Conservation (phyloP, 2,329 filamentous ascomycete genomes). For the Didymella segeticola region DNA sequence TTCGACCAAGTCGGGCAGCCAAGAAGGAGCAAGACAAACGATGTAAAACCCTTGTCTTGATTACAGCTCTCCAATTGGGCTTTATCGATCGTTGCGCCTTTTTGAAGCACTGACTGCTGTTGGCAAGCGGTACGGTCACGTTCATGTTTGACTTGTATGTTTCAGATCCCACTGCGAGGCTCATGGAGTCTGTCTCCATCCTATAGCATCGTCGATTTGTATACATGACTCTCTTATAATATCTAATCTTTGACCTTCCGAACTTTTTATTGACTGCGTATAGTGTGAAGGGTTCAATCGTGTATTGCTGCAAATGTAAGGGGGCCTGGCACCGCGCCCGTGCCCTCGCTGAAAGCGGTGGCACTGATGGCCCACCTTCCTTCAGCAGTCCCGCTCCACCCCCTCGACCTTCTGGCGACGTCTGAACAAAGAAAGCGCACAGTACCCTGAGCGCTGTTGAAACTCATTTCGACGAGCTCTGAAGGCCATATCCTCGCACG, state of each 20-base stretch:
- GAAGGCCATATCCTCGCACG: too few species aligned
- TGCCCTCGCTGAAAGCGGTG: conserved; percentile 17
- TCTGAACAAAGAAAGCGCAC: not conserved
- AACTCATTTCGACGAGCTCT: not conserved
- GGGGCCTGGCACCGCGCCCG: conserved; percentile 5
- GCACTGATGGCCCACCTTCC: not conserved
- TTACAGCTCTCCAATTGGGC: not conserved
- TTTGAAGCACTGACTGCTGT: not conserved
- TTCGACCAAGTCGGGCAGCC: too few species aligned
- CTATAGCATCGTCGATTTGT: not conserved
- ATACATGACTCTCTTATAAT: not conserved
- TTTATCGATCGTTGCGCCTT: not conserved
- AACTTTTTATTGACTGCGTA: not conserved
- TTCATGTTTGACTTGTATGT: not conserved
- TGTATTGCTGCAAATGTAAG: conserved; percentile 19
- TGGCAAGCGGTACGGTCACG: not conserved
- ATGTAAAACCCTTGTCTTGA: too few species aligned
- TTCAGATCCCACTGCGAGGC: too few species aligned
- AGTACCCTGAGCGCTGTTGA: not conserved
- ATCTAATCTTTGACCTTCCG: not conserved
- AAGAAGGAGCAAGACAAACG: too few species aligned
- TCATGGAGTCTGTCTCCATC: not conserved
- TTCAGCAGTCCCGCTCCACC: not conserved
- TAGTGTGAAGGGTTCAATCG: not conserved
- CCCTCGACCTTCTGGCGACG: not conserved